These are phyloP conservation scores for Grosmannia penicillata DNA, from an alignment of 2,329 filamentous ascomycete genomes.

Conservation along the genomic window DNA sequence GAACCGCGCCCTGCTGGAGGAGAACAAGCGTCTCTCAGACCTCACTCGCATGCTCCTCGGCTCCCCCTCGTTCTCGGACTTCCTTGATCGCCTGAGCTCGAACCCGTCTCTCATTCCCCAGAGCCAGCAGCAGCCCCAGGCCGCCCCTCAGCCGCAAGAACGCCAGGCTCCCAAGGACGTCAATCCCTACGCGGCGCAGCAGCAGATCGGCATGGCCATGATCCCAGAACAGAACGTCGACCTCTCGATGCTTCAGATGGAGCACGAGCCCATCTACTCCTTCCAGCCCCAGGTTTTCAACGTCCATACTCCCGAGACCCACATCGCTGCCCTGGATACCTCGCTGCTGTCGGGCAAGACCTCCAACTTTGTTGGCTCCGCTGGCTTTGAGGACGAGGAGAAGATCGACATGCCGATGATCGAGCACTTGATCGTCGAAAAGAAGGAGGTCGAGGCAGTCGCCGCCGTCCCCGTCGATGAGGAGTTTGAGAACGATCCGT, in stretches of 20 bases:
- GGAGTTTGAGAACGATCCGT: conserved; percentile 47
- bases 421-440: conserved; percentile 28
- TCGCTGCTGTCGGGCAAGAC: conserved; percentile 58
- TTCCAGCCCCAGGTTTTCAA: conserved; percentile 62
- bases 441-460: conserved; percentile 16
- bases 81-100: conserved; percentile 54
- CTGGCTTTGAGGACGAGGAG: conserved; percentile 28
- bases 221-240: conserved; percentile 68
- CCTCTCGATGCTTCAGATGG: conserved; percentile 54
- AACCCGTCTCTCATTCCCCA: conserved; percentile 29
- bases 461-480: conserved; percentile 28
- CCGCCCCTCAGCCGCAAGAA: conserved; percentile 18
- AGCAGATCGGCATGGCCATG: conserved; percentile 68
- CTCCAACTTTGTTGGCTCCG: conserved; percentile 34
- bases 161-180: conserved; percentile 49
- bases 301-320: conserved; percentile 19
- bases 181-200: conserved; percentile 43
- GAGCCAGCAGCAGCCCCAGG: conserved; percentile 17
- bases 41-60: conserved; percentile 69
- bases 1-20: conserved; percentile 69
- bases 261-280: conserved; percentile 33
- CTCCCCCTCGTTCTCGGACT: conserved; percentile 70
- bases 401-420: conserved; percentile 42
- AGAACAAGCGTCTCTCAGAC: conserved; percentile 68
- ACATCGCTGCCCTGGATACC: conserved; percentile 34